Conservation (phyloP, 129 eudicot species). For the Sambucus nigra region DNA sequence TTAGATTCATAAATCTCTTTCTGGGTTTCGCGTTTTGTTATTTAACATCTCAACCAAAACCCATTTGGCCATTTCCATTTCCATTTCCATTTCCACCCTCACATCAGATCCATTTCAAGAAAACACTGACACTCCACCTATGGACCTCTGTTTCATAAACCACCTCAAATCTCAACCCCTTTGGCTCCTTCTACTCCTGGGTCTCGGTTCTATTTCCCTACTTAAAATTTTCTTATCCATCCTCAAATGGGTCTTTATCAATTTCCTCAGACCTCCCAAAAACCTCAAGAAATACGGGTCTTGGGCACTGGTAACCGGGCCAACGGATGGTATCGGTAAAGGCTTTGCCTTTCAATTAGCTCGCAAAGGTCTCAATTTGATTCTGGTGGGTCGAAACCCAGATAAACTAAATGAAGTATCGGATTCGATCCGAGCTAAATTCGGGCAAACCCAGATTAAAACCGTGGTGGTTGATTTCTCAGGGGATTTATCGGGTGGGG, state of each 20-base stretch:
- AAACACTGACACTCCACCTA: slow-evolving; percentile 1
- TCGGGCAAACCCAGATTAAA: slow-evolving; percentile 31
- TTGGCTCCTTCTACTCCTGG: slow-evolving; percentile 42
- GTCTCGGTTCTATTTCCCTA: slow-evolving; percentile 38
- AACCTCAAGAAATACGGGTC: slow-evolving; percentile 87
- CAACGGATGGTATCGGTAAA: slow-evolving; percentile 88
- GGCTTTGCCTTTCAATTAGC: slow-evolving; percentile 87
- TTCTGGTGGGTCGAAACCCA: slow-evolving; percentile 64
- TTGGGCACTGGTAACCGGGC: slow-evolving; percentile 85
- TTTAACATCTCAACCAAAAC: not conserved
- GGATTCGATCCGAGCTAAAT: slow-evolving; percentile 44
- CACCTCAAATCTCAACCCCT: slow-evolving; percentile 61
- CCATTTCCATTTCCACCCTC: not conserved
- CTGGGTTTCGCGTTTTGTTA: not conserved
- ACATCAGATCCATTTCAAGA: not conserved
- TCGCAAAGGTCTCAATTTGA: slow-evolving; percentile 56
- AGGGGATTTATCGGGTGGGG: slow-evolving; percentile 46
- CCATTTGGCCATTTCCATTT: not conserved
- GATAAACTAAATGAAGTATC: slow-evolving; percentile 46
- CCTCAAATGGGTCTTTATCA: slow-evolving; percentile 64
- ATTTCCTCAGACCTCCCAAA: slow-evolving; percentile 72
- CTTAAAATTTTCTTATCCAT: slow-evolving; percentile 33
- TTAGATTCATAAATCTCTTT: not conserved
- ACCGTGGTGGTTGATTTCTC: slow-evolving; percentile 48
- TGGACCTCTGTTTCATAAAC: slow-evolving; percentile 33